Conservation (phyloP, 208 protist genomes). For the Phytomonas sp. region DNA sequence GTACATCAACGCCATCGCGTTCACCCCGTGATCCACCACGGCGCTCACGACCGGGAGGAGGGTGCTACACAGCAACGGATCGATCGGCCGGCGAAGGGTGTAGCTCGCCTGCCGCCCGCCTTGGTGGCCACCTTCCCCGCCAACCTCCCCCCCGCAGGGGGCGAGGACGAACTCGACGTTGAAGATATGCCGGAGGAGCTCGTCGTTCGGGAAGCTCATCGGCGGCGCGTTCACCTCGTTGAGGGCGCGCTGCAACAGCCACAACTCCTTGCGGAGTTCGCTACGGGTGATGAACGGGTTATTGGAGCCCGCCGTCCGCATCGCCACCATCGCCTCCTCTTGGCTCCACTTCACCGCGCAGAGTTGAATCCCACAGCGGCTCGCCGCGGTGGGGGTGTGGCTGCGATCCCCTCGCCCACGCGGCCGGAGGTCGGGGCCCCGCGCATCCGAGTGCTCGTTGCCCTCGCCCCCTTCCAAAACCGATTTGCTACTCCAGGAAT, state of each 20-base stretch:
- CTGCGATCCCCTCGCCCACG: slow-evolving; percentile 3
- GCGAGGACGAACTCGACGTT: slow-evolving; percentile 61
- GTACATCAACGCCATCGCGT: slow-evolving; percentile 68
- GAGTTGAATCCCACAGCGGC: slow-evolving; percentile 35
- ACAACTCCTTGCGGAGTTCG: slow-evolving; percentile 22
- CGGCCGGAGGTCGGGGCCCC: too few relatives aligned
- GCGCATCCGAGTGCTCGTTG: too few relatives aligned
- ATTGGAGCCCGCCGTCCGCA: slow-evolving; percentile 2
- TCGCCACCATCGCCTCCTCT: slow-evolving; percentile 7
- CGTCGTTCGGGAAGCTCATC: slow-evolving; percentile 39
- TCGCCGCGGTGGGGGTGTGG: slow-evolving; percentile 12
- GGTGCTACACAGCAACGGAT: slow-evolving; percentile 42
- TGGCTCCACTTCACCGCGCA: slow-evolving; percentile 16
- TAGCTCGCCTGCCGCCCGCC: slow-evolving; percentile 28
- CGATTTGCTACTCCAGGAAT: too few relatives aligned
- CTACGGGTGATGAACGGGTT: neutral
- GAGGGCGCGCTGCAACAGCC: slow-evolving; percentile 38
- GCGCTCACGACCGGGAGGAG: slow-evolving; percentile 52
- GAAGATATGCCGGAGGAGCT: slow-evolving; percentile 43
- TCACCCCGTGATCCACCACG: slow-evolving; percentile 73
- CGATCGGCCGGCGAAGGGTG: slow-evolving; percentile 33
- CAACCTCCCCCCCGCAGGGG: slow-evolving; percentile 11
- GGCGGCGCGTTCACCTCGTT: slow-evolving; percentile 37
- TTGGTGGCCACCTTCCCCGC: neutral
- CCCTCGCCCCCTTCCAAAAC: too few relatives aligned